Evolutionary conservation across 148 eudicot genomes (phyloP).

Genomic region (Fagopyrum tataricum): DNA sequence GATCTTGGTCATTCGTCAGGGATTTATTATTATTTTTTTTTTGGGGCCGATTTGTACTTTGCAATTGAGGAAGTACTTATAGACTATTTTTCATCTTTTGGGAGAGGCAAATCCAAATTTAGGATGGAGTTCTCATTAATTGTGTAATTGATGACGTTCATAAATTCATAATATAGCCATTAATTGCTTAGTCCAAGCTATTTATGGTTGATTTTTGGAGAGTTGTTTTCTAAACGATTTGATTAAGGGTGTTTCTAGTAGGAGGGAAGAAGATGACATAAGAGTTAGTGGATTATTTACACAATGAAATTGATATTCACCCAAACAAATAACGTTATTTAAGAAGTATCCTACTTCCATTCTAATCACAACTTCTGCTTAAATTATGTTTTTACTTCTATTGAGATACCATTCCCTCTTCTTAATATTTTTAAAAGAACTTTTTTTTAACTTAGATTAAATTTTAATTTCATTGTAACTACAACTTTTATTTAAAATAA

Average conservation of each 20-base stretch:
- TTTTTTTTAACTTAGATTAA: no score
- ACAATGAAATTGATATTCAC: no score
- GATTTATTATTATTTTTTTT: neutral
- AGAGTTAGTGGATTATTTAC: no score
- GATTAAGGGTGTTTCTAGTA: neutral
- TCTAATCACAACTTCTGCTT: no score
- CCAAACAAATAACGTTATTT: no score
- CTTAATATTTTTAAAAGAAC: no score
- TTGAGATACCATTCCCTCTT: no score
- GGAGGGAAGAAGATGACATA: no score
- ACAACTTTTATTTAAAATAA: no score
- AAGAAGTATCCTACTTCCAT: no score
- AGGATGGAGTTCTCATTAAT: neutral
- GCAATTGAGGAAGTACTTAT: neutral
- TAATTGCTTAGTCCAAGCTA: neutral
- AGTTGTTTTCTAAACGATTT: neutral
- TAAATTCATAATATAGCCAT: neutral
- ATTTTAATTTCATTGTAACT: no score
- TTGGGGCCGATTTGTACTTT: neutral
- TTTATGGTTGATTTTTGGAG: neutral
- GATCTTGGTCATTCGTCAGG: conserved; percentile 3
- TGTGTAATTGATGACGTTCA: neutral
- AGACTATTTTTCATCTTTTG: neutral
- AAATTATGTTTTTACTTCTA: no score
- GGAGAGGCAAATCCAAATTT: neutral